Percentiles rank a stretch among this genome's conserved stretches.
Evolutionary conservation across 2,329 filamentous ascomycete species (phyloP).

Genomic region (Colletotrichum phormii): DNA sequence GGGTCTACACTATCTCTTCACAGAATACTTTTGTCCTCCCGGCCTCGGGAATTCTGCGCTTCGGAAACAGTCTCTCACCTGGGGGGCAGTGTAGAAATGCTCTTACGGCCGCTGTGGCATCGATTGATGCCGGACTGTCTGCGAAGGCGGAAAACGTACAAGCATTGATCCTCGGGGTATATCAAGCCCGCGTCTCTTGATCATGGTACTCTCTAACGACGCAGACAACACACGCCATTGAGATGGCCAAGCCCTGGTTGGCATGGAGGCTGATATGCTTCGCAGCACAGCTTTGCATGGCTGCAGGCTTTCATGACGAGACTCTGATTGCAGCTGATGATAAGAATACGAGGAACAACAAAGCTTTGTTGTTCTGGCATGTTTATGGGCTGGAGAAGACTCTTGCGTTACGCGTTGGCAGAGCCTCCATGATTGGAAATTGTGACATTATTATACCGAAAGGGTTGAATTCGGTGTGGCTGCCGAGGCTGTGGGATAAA

Average conservation of each 20-base stretch:
- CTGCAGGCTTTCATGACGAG: conserved; percentile 38
- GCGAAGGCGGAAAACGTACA: background rate
- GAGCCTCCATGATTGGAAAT: conserved; percentile 67
- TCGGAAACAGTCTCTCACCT: background rate
- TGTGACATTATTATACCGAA: conserved; percentile 63
- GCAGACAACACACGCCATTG: conserved; percentile 15
- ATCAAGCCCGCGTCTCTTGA: too few species aligned
- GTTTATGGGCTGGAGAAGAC: conserved; percentile 69
- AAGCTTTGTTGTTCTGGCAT: conserved; percentile 56
- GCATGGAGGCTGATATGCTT: background rate
- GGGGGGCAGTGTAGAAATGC: conserved; percentile 7
- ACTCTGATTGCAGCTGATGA: background rate
- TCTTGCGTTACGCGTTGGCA: conserved; percentile 69
- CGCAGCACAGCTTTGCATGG: conserved; percentile 12
- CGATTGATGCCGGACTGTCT: background rate
- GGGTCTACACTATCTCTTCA: conserved; percentile 61
- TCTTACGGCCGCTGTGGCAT: background rate
- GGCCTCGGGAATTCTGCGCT: background rate
- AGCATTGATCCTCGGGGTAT: conserved; percentile 6
- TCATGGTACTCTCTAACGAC: too few species aligned
- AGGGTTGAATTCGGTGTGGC: conserved; percentile 42
- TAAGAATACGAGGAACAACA: background rate
- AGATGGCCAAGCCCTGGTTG: conserved; percentile 16
- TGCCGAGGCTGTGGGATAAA: conserved; percentile 49
- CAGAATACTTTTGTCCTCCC: conserved; percentile 45